Evolutionary conservation across 2,329 filamentous ascomycete genomes (phyloP).

Genomic region (Fusarium algeriense): DNA sequence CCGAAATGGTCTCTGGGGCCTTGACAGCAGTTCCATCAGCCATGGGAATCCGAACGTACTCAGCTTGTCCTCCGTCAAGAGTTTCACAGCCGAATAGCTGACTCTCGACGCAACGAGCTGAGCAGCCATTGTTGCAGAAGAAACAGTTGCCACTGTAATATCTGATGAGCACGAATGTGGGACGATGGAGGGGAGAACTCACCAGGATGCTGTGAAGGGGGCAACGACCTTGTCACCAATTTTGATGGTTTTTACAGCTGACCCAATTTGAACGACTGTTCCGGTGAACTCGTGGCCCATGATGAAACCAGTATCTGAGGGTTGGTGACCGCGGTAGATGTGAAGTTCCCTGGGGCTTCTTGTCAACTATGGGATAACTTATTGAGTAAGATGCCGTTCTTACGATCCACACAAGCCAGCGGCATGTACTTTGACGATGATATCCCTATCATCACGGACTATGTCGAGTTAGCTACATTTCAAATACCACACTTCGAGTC

Average conservation of each 20-base stretch:
- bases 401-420: constrained; percentile 91
- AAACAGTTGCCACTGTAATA: constrained; percentile 72
- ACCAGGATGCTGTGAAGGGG: constrained; percentile 87
- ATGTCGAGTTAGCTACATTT: constrained; percentile 19
- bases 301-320: constrained; percentile 71
- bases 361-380: constrained; percentile 1
- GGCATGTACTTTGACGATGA: constrained; percentile 85
- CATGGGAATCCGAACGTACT: constrained; percentile 83
- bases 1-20: constrained; percentile 74
- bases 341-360: constrained; percentile 77
- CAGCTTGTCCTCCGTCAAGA: constrained; percentile 84
- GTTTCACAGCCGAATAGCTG: constrained; percentile 76
- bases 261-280: constrained; percentile 75
- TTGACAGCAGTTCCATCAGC: constrained; percentile 86
- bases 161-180: constrained; percentile 8
- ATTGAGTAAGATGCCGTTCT: constrained; percentile 43
- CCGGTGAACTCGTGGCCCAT: constrained; percentile 93
- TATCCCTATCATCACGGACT: constrained; percentile 78
- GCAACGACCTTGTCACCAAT: constrained; percentile 84
- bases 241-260: constrained; percentile 74
- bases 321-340: constrained; percentile 84
- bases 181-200: constrained; percentile 45
- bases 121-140: constrained; percentile 82
- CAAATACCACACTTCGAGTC: not conserved
- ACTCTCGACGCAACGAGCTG: constrained; percentile 79